Percentiles rank a stretch among this genome's conserved stretches.
phyloP scores from a whole-genome alignment of 345 rosid genomes.

The Eutrema yunnanense region DNA sequence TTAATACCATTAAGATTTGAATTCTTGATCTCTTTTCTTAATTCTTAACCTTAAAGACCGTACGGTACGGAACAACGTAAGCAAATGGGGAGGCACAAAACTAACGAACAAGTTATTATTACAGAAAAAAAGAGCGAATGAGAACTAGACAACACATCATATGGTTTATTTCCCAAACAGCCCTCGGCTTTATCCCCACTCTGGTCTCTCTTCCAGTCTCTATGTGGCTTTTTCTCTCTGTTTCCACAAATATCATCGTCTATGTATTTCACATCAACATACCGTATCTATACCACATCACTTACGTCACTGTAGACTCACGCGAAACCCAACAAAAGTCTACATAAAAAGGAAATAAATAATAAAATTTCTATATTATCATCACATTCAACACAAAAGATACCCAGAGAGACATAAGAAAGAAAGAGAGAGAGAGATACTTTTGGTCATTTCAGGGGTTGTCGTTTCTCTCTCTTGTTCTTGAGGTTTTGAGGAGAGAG shows the following conservation, averaged over 20 bases:
- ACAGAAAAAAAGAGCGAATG: conserved; percentile 3
- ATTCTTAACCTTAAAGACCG: conserved; percentile 21
- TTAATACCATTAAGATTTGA: not conserved
- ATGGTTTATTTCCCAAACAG: conserved; percentile 24
- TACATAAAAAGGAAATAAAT: not conserved
- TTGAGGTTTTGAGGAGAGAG: conserved; percentile 11
- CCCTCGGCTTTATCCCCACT: conserved; percentile 23
- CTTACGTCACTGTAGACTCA: conserved; percentile 19
- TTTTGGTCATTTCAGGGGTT: conserved; percentile 24
- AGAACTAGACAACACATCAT: conserved; percentile 21
- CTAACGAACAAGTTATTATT: conserved; percentile 9
- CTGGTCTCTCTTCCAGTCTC: conserved; percentile 17
- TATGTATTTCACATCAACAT: conserved; percentile 22
- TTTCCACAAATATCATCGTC: conserved; percentile 25
- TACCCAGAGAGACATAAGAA: conserved; percentile 29
- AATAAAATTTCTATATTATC: not conserved
- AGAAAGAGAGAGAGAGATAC: conserved; percentile 21
- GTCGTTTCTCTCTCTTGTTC: conserved; percentile 27
- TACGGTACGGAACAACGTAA: conserved; percentile 30
- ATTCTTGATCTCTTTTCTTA: not conserved
- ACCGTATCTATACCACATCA: conserved; percentile 27
- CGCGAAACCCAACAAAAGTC: conserved; percentile 25
- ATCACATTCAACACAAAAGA: conserved; percentile 28
- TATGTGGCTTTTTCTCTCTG: conserved; percentile 1
- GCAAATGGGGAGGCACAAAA: not conserved